phyloP scores from a whole-genome alignment of 1,284 basidiomycete species.

The Grifola frondosa region DNA sequence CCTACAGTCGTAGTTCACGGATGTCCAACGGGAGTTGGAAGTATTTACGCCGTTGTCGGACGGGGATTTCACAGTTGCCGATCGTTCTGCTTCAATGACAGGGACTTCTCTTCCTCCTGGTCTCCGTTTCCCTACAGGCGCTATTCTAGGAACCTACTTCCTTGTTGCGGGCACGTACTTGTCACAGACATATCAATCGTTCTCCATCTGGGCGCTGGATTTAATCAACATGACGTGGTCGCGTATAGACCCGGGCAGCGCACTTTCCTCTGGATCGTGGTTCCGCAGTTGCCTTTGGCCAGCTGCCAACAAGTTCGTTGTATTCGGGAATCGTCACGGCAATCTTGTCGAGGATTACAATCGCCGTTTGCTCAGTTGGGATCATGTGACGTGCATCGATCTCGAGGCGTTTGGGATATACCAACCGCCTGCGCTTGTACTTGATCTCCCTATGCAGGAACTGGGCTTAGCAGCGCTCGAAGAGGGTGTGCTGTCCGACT shows the following conservation, averaged over 20 bases:
- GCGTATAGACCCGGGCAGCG: slow-evolving; percentile 80
- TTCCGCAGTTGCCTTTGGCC: slow-evolving; percentile 85
- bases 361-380: slow-evolving; percentile 85
- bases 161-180: slow-evolving; percentile 90
- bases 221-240: slow-evolving; percentile 80
- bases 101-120: slow-evolving; percentile 84
- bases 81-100: slow-evolving; percentile 76
- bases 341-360: slow-evolving; percentile 92
- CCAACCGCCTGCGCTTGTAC: slow-evolving; percentile 71
- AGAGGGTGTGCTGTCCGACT: slow-evolving; percentile 77
- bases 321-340: slow-evolving; percentile 85
- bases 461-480: slow-evolving; percentile 79
- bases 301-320: slow-evolving; percentile 76
- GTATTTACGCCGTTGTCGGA: slow-evolving; percentile 77
- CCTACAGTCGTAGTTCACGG: slow-evolving; percentile 74
- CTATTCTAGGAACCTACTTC: slow-evolving; percentile 83
- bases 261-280: slow-evolving; percentile 82
- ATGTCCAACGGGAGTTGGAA: slow-evolving; percentile 91
- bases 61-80: slow-evolving; percentile 67
- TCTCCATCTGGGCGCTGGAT: slow-evolving; percentile 89
- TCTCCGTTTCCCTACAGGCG: slow-evolving; percentile 90
- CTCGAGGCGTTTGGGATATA: slow-evolving; percentile 94
- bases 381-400: slow-evolving; percentile 88
- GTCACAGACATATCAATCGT: slow-evolving; percentile 85
- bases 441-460: slow-evolving; percentile 73